These are phyloP conservation scores for Sporothrix inflata DNA, from an alignment of 2,329 filamentous ascomycete genomes.

Conservation along the genomic window DNA sequence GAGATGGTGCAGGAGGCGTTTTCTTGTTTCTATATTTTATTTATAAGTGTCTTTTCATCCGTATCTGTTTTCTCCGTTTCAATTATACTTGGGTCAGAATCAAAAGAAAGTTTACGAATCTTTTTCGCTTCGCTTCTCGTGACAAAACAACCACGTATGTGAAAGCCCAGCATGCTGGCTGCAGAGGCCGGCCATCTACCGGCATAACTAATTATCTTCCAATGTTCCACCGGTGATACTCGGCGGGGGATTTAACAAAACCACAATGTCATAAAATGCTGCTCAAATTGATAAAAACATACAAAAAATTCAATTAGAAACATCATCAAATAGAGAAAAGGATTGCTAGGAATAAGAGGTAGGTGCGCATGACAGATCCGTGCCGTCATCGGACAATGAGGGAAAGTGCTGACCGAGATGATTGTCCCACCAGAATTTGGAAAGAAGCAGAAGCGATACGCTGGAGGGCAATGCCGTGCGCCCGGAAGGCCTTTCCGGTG, in stretches of 20 bases:
- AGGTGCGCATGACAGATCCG: slow-evolving; percentile 10
- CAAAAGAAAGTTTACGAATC: not conserved
- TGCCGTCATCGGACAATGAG: not conserved
- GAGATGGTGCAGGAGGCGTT: slow-evolving; percentile 20
- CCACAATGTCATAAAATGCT: not conserved
- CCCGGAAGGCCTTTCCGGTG: not conserved
- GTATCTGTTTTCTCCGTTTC: not conserved
- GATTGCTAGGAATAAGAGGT: not conserved
- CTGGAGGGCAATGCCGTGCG: not conserved
- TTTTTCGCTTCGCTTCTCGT: too few species aligned
- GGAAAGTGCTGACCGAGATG: not conserved
- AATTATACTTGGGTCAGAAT: not conserved
- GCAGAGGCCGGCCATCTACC: not conserved
- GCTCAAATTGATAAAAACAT: not conserved
- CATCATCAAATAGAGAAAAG: not conserved
- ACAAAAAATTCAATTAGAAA: not conserved
- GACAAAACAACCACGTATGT: too few species aligned
- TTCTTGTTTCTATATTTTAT: not conserved
- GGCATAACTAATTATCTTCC: not conserved
- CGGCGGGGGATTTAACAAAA: not conserved
- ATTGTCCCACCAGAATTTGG: not conserved
- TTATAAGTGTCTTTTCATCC: not conserved
- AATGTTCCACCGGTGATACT: not conserved
- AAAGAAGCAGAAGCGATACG: not conserved
- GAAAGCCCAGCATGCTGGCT: too few species aligned